Evolutionary conservation across 1,284 basidiomycete genomes (phyloP).

Genomic region (Trichosporon sp.): DNA sequence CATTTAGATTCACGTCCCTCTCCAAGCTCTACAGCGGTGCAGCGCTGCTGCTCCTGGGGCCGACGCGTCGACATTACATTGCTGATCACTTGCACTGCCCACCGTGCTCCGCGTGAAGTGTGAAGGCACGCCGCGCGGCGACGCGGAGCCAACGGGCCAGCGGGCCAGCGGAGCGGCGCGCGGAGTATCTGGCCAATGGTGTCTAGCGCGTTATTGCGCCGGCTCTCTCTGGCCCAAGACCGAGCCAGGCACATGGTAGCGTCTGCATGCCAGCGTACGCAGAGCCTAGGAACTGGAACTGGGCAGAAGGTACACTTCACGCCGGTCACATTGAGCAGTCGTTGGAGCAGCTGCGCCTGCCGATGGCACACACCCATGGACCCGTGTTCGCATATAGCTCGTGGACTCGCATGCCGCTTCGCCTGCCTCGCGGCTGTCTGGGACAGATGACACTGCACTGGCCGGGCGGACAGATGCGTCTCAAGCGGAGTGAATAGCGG

Average conservation of each 20-base stretch:
- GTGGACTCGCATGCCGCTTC: too few relatives aligned
- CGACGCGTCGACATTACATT: background rate
- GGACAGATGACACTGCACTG: background rate
- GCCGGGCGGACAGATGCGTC: background rate
- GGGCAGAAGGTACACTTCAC: background rate
- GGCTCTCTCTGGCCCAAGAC: background rate
- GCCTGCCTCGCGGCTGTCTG: background rate
- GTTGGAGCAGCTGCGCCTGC: background rate
- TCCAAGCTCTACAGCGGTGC: background rate
- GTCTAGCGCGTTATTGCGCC: background rate
- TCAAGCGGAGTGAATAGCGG: background rate
- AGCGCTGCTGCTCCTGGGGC: background rate
- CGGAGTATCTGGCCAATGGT: background rate
- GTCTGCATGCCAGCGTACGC: background rate
- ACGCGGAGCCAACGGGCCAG: too few relatives aligned
- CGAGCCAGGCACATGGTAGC: background rate
- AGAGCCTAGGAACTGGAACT: background rate
- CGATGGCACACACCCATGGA: background rate
- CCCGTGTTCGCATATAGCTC: background rate
- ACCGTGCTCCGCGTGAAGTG: background rate
- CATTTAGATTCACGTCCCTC: constrained; percentile 2
- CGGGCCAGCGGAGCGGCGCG: background rate
- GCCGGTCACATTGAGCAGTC: background rate
- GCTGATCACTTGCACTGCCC: background rate
- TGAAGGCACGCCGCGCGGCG: too few relatives aligned